Base-by-base conservation (phyloP, 305 asterid species). In the Fraxinus sp. region DNA sequence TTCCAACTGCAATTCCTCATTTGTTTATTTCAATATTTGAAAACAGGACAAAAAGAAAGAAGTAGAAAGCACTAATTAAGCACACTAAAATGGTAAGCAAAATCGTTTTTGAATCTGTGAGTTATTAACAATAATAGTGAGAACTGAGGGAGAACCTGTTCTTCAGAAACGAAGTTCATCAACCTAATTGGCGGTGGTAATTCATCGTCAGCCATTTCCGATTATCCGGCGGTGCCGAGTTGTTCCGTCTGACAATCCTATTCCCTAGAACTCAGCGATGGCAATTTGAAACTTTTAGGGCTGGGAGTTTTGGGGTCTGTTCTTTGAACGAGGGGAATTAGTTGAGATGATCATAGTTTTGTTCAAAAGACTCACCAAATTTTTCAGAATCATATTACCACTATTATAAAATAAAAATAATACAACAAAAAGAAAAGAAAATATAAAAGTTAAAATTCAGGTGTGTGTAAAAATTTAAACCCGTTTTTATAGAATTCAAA, bases 151-250 rank as follows among this genome's bases (percentile, higher is more conserved):
- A 28, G 46, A 80, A 93, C 97, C 98, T 95, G 98, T 30, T 93
- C 92, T 86, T 94, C 97, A 1, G 99, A 94, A 37, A 96, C 99
- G 87, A 96, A 96, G 85, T 89, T 94, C 97, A 96, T 86, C 30
- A 96, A 90, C 92, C 95, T 91, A 39, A 89, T 81, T 68, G 95
- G 88, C 71, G 98, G 91, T 64, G 95, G 88, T 39, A 43, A 32
- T 28, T 77, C 89, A 32, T 88, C 92, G 68, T 88, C 95, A 76
- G 92, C 95, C 97, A 92, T 91, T 52, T 26, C 75, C 55, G 8
- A 82, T 55, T 32, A 33, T 68, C 33, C 66, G 62, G 77, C 79
- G 82, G 81, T 77, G 83, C 84, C 52, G 41, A 37, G 62, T 68
- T 10, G 75, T 26, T 0, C 75, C 3, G 16, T 28, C 20, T 68